A percentile compares a stretch with the other conserved stretches of the same genome.
Conservation (phyloP, 306 rosid species). For the Lablab purpureus region DNA sequence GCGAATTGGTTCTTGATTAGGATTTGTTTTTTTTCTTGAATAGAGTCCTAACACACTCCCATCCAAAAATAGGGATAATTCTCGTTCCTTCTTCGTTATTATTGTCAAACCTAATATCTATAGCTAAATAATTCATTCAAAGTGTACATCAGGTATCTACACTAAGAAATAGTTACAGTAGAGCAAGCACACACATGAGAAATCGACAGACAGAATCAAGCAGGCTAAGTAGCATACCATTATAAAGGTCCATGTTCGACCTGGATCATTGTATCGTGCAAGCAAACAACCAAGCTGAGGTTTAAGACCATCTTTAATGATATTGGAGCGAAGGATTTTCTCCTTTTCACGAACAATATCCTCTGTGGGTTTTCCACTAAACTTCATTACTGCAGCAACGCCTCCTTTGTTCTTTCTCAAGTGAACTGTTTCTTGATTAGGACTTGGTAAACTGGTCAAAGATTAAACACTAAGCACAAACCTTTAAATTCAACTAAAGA, state of each 20-base stretch:
- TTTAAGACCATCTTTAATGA: slow-evolving; percentile 70
- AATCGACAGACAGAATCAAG: slow-evolving; percentile 8
- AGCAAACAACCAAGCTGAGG: slow-evolving; percentile 80
- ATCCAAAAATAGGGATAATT: not conserved
- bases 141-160: not conserved
- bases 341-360: slow-evolving; percentile 66
- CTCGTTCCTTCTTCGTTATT: not conserved
- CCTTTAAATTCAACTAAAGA: slow-evolving; percentile 7
- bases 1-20: too few relatives aligned
- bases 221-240: slow-evolving; percentile 62
- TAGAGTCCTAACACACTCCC: not conserved
- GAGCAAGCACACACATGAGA: slow-evolving; percentile 27
- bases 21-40: too few relatives aligned
- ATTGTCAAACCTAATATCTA: not conserved
- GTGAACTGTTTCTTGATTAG: slow-evolving; percentile 65
- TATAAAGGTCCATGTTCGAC: slow-evolving; percentile 75
- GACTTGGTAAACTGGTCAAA: slow-evolving; percentile 82
- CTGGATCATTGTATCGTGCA: slow-evolving; percentile 98
- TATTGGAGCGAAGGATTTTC: slow-evolving; percentile 58
- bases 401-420: slow-evolving; percentile 85
- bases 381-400: slow-evolving; percentile 77
- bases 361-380: slow-evolving; percentile 79
- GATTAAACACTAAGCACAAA: slow-evolving; percentile 18
- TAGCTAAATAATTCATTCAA: not conserved
- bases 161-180: not conserved